Evolutionary conservation across 352 stramenopile genomes (phyloP).

Genomic region (Thraustochytrium sp.): DNA sequence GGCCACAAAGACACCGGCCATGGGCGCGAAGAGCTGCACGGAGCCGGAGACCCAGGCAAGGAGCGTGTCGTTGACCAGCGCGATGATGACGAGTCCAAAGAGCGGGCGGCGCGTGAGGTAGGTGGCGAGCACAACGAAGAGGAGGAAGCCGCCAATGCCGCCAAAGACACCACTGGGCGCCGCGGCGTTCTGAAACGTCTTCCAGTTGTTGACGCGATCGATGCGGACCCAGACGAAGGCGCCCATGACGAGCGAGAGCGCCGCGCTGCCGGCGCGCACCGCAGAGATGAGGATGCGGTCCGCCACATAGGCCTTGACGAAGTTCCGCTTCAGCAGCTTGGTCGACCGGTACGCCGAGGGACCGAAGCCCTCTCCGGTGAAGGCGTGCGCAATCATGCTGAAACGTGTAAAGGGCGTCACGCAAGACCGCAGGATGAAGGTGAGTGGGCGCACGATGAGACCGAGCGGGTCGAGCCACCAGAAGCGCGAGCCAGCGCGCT

Average conservation of each 20-base stretch:
- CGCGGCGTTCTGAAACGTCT: not conserved
- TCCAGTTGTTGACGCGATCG: not conserved
- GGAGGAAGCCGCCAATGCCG: not conserved
- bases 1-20: slow-evolving; percentile 4
- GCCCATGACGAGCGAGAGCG: not conserved
- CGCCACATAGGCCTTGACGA: not conserved
- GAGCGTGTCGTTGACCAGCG: not conserved
- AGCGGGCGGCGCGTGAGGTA: not conserved
- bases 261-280: not conserved
- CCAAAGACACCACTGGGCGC: not conserved
- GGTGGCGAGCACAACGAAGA: not conserved
- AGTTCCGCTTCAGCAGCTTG: not conserved
- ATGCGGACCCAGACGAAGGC: not conserved
- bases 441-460: not conserved
- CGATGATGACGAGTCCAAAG: not conserved
- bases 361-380: slow-evolving; percentile 15
- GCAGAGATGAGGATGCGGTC: not conserved
- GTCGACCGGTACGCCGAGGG: not conserved
- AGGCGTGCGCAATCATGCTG: slow-evolving; percentile 15
- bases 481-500: not conserved
- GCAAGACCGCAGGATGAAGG: not conserved
- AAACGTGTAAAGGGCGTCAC: slow-evolving; percentile 11
- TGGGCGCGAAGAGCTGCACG: not conserved
- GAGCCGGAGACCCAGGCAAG: not conserved
- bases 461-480: not conserved